phyloP scores from a whole-genome alignment of 1,284 basidiomycete species.

The Ceratobasidium sp. region DNA sequence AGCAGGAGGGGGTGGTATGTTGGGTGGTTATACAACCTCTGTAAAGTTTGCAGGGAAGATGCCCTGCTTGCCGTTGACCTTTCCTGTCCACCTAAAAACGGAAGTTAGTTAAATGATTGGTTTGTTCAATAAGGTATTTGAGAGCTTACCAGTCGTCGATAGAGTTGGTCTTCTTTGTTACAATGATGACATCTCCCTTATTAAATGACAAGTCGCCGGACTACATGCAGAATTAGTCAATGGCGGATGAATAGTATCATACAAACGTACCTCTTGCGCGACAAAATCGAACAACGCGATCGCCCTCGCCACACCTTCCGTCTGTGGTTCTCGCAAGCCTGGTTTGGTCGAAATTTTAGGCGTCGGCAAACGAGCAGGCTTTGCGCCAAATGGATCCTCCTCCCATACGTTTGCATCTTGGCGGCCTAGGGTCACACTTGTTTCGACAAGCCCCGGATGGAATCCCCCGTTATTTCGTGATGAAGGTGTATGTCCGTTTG shows the following conservation, averaged over 20 bases:
- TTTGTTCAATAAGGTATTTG: not conserved
- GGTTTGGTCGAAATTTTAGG: constrained; percentile 47
- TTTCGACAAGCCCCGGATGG: constrained; percentile 41
- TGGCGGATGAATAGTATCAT: not conserved
- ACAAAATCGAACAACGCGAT: constrained; percentile 85
- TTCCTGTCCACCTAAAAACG: constrained; percentile 76
- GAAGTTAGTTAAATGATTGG: not conserved
- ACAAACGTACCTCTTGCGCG: constrained; percentile 71
- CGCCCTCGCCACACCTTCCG: constrained; percentile 69
- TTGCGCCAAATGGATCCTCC: constrained; percentile 39
- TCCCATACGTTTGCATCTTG: constrained; percentile 36
- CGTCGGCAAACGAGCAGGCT: constrained; percentile 30
- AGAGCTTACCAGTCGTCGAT: constrained; percentile 79
- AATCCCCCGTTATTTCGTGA: constrained; percentile 11
- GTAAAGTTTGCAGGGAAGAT: constrained; percentile 71
- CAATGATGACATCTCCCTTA: constrained; percentile 85
- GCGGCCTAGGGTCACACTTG: constrained; percentile 7
- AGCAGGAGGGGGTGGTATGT: not conserved
- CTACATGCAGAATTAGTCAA: constrained; percentile 58
- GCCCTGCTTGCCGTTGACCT: constrained; percentile 61
- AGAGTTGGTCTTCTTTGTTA: constrained; percentile 81
- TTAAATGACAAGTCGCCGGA: constrained; percentile 84
- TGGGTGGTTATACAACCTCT: constrained; percentile 57
- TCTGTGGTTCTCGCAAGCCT: constrained; percentile 50
- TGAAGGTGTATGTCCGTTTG: constrained; percentile 10